phyloP scores from a whole-genome alignment of 257 asterid genomes.

The Ophiorrhiza pumila region DNA sequence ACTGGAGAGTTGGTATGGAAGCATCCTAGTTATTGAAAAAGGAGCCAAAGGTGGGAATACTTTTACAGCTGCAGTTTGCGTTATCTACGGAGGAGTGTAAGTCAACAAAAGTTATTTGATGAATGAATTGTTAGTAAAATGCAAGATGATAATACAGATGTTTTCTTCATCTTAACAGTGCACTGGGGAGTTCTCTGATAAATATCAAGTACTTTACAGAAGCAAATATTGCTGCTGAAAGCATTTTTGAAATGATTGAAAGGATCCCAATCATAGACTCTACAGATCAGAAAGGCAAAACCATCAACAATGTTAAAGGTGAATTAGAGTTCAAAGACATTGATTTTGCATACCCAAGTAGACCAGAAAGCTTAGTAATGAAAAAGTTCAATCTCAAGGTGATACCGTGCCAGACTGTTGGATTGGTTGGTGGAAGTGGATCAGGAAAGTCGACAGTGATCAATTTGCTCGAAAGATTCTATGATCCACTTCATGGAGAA shows the following conservation, averaged over 20 bases:
- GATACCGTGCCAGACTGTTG: slow-evolving; percentile 21
- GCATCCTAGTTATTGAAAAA: slow-evolving; percentile 24
- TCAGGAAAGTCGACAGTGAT: slow-evolving; percentile 47
- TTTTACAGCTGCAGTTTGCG: slow-evolving; percentile 22
- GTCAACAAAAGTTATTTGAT: slow-evolving; percentile 4
- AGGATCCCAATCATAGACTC: slow-evolving; percentile 24
- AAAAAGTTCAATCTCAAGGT: slow-evolving; percentile 18
- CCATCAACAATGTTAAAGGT: slow-evolving; percentile 14
- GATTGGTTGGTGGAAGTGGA: slow-evolving; percentile 30
- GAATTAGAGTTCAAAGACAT: slow-evolving; percentile 24
- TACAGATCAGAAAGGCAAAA: slow-evolving; percentile 13
- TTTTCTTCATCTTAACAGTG: slow-evolving; percentile 7
- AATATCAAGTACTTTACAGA: slow-evolving; percentile 22
- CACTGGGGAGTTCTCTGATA: slow-evolving; percentile 16
- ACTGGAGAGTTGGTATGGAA: slow-evolving; percentile 28
- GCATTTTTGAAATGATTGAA: slow-evolving; percentile 22
- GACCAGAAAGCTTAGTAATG: slow-evolving; percentile 22
- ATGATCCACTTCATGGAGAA: slow-evolving; percentile 45
- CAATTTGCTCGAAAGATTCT: slow-evolving; percentile 48
- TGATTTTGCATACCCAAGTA: slow-evolving; percentile 25
- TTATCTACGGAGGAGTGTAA: slow-evolving; percentile 31
- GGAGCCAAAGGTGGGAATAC: slow-evolving; percentile 22
- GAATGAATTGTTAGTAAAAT: background rate
- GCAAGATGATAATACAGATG: background rate
- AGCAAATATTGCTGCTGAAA: slow-evolving; percentile 26